Evolutionary conservation across 768 basidiomycete species (phyloP).

Genomic region (Suillus americanus): DNA sequence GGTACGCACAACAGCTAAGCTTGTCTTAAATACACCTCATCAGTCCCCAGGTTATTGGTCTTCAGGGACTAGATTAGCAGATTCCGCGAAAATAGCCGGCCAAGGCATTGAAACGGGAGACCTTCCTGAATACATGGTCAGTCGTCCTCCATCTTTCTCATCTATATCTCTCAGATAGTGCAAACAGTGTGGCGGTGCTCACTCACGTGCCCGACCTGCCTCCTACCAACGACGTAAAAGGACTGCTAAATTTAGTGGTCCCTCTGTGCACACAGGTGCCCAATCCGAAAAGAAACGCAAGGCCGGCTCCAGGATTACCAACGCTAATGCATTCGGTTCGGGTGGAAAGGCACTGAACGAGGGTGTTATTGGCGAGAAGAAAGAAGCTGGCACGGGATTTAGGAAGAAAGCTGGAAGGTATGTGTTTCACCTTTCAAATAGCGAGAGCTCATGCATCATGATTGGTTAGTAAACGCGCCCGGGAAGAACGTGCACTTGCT

Average conservation of each 20-base stretch:
- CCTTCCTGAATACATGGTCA: slow-evolving; percentile 77
- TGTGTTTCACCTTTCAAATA: slow-evolving; percentile 9
- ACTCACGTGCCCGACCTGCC: slow-evolving; percentile 58
- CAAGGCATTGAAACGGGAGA: slow-evolving; percentile 54
- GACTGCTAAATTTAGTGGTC: slow-evolving; percentile 23
- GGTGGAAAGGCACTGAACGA: slow-evolving; percentile 53
- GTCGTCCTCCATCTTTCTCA: neutral
- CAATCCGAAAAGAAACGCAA: slow-evolving; percentile 71
- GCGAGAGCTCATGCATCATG: slow-evolving; percentile 1
- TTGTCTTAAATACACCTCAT: slow-evolving; percentile 7
- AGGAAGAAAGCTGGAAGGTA: slow-evolving; percentile 72
- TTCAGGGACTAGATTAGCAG: slow-evolving; percentile 65
- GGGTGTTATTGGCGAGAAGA: slow-evolving; percentile 34
- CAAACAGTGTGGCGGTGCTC: slow-evolving; percentile 76
- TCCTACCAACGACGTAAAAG: slow-evolving; percentile 40
- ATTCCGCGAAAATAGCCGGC: slow-evolving; percentile 56
- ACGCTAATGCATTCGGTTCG: slow-evolving; percentile 59
- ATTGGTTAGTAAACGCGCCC: slow-evolving; percentile 63
- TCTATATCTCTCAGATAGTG: neutral
- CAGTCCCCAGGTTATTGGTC: slow-evolving; percentile 74
- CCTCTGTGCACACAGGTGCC: slow-evolving; percentile 57
- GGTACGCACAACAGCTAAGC: slow-evolving; percentile 40
- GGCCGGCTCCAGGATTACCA: slow-evolving; percentile 65
- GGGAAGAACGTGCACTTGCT: slow-evolving; percentile 79
- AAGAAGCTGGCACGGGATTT: slow-evolving; percentile 58